These are phyloP conservation scores for Mollisiaceae sp. DNA, from an alignment of 2,329 filamentous ascomycete species.

Conservation along the genomic window DNA sequence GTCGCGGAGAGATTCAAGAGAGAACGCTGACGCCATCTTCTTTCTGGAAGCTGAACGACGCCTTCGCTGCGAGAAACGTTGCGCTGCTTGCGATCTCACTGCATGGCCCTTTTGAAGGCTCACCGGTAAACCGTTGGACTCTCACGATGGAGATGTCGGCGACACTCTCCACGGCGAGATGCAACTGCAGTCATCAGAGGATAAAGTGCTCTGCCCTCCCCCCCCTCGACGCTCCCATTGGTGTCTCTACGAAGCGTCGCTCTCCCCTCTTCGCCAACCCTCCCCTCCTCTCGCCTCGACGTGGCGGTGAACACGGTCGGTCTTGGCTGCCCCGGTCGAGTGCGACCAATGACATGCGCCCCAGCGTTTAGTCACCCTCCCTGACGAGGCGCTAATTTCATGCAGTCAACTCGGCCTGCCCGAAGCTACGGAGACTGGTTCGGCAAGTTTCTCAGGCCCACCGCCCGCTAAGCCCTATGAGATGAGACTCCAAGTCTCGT, in stretches of 20 bases:
- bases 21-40: background rate
- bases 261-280: too few relatives aligned
- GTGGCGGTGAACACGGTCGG: too few relatives aligned
- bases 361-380: background rate
- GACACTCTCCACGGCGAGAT: constrained; percentile 8
- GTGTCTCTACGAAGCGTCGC: background rate
- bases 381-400: too few relatives aligned
- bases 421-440: too few relatives aligned
- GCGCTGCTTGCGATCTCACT: constrained; percentile 3
- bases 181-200: constrained; percentile 1
- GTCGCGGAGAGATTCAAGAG: background rate
- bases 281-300: too few relatives aligned
- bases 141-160: background rate
- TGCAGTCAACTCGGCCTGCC: too few relatives aligned
- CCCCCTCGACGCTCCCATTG: background rate
- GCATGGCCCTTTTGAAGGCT: background rate
- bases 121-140: constrained; percentile 5
- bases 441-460: too few relatives aligned
- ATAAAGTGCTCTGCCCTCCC: background rate
- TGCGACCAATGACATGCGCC: too few relatives aligned
- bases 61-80: constrained; percentile 5
- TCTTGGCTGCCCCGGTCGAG: too few relatives aligned
- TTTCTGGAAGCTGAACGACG: constrained; percentile 4
- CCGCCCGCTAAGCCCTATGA: background rate
- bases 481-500: background rate